Base-by-base conservation (phyloP, 805 yeast genomes). In the Nakazawaea ishiwadae region DNA sequence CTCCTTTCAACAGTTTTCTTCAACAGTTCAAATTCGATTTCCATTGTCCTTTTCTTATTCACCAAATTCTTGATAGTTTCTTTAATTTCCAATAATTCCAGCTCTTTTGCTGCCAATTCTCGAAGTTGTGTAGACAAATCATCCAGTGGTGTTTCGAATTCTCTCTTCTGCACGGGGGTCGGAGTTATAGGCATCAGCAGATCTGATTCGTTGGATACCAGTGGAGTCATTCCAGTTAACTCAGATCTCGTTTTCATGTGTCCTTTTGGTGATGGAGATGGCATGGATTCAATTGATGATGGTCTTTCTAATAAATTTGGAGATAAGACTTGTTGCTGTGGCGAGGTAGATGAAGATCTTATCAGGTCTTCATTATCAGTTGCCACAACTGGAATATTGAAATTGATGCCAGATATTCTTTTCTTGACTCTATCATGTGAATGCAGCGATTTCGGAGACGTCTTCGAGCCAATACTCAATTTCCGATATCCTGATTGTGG, bases 91-190 rank as follows among this genome's bases (percentile, higher is more conserved):
- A 83, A 71, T 21, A 83, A 64, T 19, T 73, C 74, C 75, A 80
- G 75, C 54, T 84, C 93, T 52, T 81, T 83, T 31, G 76, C 63
- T 0, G 91, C 91, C 34, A 84, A 60, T 7, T 70, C 61, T 46
- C 86, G 68, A 37, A 83, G 59, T 37, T 79, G 73, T 4, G 71
- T 75, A 44, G 76, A 77, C 5, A 81, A 63, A 31, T 69, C 77
- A 14, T 47, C 54, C 15, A 48, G 49, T 3, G 11, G 29, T 34
- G 37, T 23, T 12, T 17, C 17, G 11, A 18, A 15, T 19, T 32
- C n/a, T n/a, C n/a, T n/a, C n/a, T n/a, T n/a, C n/a, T n/a, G n/a
- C n/a, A n/a, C n/a, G n/a, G n/a, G n/a, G n/a, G n/a, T n/a, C n/a
- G n/a, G n/a, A n/a, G n/a, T n/a, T n/a, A n/a, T n/a, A n/a, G n/a